Evolutionary conservation across 768 basidiomycete genomes (phyloP).

Genomic region (Boletus reticuloceps): DNA sequence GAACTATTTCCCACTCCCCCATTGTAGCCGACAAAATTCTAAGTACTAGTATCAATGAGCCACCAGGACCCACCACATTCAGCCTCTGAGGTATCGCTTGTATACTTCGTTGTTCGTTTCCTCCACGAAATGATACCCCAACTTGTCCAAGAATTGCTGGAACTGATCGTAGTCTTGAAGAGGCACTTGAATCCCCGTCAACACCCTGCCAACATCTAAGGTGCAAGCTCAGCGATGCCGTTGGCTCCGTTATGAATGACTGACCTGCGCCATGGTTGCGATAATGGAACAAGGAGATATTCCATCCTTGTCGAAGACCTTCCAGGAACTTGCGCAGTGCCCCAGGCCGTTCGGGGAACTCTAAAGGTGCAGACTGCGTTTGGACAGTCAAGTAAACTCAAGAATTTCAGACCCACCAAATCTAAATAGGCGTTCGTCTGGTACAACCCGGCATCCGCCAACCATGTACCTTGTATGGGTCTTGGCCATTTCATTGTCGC

Average conservation of each 20-base stretch:
- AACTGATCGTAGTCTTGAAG: constrained; percentile 64
- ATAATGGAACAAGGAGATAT: constrained; percentile 96
- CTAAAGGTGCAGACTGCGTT: constrained; percentile 38
- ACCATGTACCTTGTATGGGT: constrained; percentile 94
- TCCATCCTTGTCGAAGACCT: constrained; percentile 83
- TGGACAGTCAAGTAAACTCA: neutral
- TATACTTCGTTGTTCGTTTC: constrained; percentile 91
- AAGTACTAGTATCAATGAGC: neutral
- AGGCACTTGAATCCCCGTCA: constrained; percentile 93
- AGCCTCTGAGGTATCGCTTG: constrained; percentile 60
- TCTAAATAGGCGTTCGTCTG: constrained; percentile 85
- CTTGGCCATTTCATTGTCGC: constrained; percentile 94
- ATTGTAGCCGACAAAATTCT: neutral
- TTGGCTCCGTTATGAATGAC: constrained; percentile 24
- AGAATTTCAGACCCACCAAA: constrained; percentile 64
- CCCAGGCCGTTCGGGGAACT: constrained; percentile 93
- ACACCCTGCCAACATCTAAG: constrained; percentile 85
- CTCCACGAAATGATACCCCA: constrained; percentile 89
- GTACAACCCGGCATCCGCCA: constrained; percentile 75
- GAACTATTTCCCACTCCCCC: constrained; percentile 10
- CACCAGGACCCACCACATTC: constrained; percentile 4
- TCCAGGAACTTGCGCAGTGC: constrained; percentile 89
- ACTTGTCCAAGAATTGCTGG: constrained; percentile 65
- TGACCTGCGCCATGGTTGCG: constrained; percentile 94
- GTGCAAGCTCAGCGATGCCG: neutral